phyloP scores from a whole-genome alignment of 176 grass and related monocot species.

The Canna indica region DNA sequence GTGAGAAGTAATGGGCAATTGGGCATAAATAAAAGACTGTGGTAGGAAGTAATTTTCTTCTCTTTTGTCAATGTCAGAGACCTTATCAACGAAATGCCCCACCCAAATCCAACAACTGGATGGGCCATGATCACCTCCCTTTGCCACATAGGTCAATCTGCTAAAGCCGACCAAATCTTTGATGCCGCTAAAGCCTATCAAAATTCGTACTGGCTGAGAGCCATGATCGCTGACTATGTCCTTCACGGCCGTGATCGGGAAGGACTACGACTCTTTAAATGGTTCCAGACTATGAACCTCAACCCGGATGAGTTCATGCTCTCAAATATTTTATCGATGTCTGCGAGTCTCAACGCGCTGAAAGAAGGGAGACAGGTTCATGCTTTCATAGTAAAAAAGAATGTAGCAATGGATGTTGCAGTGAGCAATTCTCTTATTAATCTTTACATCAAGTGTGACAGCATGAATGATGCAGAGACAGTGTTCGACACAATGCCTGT shows the following conservation, averaged over 20 bases:
- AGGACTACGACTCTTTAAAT: constrained; percentile 7
- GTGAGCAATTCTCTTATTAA: constrained; percentile 14
- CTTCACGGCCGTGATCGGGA: not conserved
- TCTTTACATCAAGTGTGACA: constrained; percentile 18
- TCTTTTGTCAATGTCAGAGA: not conserved
- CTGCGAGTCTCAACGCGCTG: constrained; percentile 4
- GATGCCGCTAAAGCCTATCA: not conserved
- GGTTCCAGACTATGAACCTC: not conserved
- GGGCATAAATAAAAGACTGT: no score
- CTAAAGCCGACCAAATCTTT: not conserved
- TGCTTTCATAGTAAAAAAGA: constrained; percentile 15
- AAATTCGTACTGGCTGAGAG: not conserved
- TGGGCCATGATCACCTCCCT: not conserved
- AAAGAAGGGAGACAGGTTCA: constrained; percentile 14
- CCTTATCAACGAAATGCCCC: constrained; percentile 16
- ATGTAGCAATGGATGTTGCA: constrained; percentile 10
- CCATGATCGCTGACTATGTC: not conserved
- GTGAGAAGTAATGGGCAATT: no score
- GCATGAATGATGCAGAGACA: constrained; percentile 3
- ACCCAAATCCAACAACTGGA: not conserved
- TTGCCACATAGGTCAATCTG: not conserved
- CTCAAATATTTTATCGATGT: not conserved
- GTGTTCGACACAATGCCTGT: constrained; percentile 8
- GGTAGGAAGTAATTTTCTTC: no score
- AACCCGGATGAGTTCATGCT: constrained; percentile 12